Evolutionary conservation across 2,329 filamentous ascomycete genomes (phyloP).

Genomic region (Kalaharituber pfeilii): DNA sequence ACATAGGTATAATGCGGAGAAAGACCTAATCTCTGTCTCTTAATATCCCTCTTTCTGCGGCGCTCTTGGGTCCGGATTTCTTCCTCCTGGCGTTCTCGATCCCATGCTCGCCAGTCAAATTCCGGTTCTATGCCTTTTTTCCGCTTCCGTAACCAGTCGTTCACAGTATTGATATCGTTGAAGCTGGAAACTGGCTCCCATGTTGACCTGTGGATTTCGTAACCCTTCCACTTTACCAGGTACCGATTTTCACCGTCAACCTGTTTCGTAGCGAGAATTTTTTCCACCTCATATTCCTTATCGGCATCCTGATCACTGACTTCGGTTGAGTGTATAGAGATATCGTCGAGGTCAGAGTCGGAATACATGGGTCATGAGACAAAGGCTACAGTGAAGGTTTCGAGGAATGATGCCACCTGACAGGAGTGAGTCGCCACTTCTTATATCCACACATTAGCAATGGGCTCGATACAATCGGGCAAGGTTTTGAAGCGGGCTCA

Average conservation of each 20-base stretch:
- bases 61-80: slow-evolving; percentile 6
- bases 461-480: slow-evolving; percentile 6
- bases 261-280: slow-evolving; percentile 34
- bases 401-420: no score
- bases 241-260: slow-evolving; percentile 31
- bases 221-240: slow-evolving; percentile 48
- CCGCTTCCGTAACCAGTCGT: slow-evolving; percentile 27
- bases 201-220: slow-evolving; percentile 38
- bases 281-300: slow-evolving; percentile 38
- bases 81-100: slow-evolving; percentile 18
- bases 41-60: slow-evolving; percentile 11
- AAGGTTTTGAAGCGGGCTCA: background rate
- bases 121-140: slow-evolving; percentile 23
- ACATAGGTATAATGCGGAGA: background rate
- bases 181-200: slow-evolving; percentile 36
- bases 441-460: slow-evolving; percentile 19
- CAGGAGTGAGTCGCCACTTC: slow-evolving; percentile 23
- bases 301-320: slow-evolving; percentile 26
- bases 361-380: background rate
- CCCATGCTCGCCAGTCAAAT: slow-evolving; percentile 25
- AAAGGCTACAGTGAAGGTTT: background rate
- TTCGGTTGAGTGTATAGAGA: slow-evolving; percentile 41
- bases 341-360: slow-evolving; percentile 32
- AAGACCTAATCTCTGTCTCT: slow-evolving; percentile 5
- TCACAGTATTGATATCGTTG: slow-evolving; percentile 26